Base-by-base conservation (phyloP, 257 asterid species). In the Nemophila menziesii region DNA sequence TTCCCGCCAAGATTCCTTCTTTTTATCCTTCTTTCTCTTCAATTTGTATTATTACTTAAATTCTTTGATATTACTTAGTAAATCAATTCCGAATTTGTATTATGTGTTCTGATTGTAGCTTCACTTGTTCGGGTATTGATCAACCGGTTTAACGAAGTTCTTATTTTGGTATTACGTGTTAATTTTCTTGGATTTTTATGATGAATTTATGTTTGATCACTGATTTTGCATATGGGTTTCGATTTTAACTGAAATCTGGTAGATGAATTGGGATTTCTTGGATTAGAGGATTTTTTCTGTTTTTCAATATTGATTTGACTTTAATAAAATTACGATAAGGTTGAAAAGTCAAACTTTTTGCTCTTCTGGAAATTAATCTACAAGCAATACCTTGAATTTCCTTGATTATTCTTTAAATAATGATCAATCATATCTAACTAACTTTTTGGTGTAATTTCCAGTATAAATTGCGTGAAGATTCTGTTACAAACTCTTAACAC, bases 401-500 rank as follows among this genome's bases (percentile, higher is more conserved):
- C n/a, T n/a, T n/a, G n/a, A n/a, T n/a, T 29, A 7, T 5, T 29
- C 36, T 29, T 29, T 29, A 3, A 1, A 13, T 13, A 2, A 13
- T 5, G 36, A 29, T 29, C 1, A 13, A 29, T 29, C 12, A 2
- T 29, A 29, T 29, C n/a, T 29, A 29, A 7, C 51, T 57, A 13
- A 48, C 46, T 20, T 4, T 33, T 21, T 42, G 37, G 13, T 57
- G 6, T 55, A 22, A 5, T 39, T 34, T 33, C n/a, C n/a, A n/a
- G 15, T 16, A 23, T 23, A 5, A 48, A 5, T 20, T 43, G 5
- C 23, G 23, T 22, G 34, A 8, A 33, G 37, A 46, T 40, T 44
- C 41, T 29, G 48, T 52, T 24, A 41, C 43, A 57, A 19, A 50
- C 23, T 43, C 22, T 24, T 18, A 12, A 33, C 38, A 29, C 16